Base-by-base conservation (phyloP, 1,284 basidiomycete species). In the Boletus semigastroideus region DNA sequence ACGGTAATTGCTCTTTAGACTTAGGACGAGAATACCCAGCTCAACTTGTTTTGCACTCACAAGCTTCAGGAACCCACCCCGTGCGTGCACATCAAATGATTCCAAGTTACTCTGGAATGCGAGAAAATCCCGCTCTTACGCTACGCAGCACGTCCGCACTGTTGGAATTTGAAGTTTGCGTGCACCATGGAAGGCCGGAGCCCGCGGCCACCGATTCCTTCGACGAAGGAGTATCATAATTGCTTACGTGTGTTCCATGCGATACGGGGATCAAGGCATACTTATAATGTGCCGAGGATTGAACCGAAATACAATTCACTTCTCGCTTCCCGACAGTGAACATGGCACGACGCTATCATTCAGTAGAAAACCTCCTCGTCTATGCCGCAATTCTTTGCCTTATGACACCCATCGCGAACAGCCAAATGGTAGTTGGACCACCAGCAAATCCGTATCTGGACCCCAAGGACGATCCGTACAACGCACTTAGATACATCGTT, bases 381-480 rank as follows among this genome's bases (percentile, higher is more conserved):
- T 46, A n/a, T 30, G 13, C 45, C 5, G 22, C 27, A 10, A 13
- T 31, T 5, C 36, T 62, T 19, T 6, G 36, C 12, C 33, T 54
- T 25, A 13, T 42, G 30, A 30, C 20, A 9, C 33, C 19, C 13
- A n/a, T 20, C 39, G 45, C 17, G 3, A 20, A 38, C 12, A 10
- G 44, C 39, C 58, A 60, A 41, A 38, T 38, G 10, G 0, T 34
- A 4, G 13, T 11, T 9, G 58, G 48, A 22, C 49, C 53, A 34
- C 57, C 57, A 36, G 34, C 48, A 14, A 65, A 81, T 55, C 77
- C 77, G 1, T 79, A 74, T 59, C 62, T 67, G 12, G 77, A 83
- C 60, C 82, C 82, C 0, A 73, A 71, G 58, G 49, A 82, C 60
- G 83, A 86, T 17, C 17, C 36, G 17, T 37, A 38, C 19, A 38